phyloP scores from a whole-genome alignment of 108 stramenopile genomes.

The Schizochytrium sp. region DNA sequence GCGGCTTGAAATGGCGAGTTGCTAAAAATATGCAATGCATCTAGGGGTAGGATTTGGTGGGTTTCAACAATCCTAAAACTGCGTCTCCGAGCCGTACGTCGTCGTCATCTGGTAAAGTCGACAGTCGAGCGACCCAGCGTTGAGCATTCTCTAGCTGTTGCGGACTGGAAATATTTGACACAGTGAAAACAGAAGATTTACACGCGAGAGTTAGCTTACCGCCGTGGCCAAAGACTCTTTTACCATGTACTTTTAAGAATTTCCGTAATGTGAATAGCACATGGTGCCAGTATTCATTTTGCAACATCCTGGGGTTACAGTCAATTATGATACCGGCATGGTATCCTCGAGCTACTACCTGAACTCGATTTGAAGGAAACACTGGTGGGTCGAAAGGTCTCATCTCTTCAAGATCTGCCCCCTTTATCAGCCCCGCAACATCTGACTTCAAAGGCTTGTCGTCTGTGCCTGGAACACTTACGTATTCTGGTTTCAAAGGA shows the following conservation, averaged over 20 bases:
- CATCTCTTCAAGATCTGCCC: background rate
- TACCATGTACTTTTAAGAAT: background rate
- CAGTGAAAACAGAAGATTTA: background rate
- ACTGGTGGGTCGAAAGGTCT: background rate
- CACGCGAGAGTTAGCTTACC: background rate
- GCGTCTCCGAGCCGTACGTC: background rate
- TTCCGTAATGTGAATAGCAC: background rate
- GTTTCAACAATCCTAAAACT: background rate
- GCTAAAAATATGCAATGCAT: no score
- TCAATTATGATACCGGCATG: background rate
- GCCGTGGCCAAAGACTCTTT: background rate
- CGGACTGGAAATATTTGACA: background rate
- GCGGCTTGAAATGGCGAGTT: no score
- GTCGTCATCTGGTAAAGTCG: background rate
- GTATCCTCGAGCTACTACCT: background rate
- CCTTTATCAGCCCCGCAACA: background rate
- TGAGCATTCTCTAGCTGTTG: background rate
- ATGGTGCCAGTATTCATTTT: background rate
- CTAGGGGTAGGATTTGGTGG: no score
- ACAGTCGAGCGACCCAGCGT: constrained; percentile 1
- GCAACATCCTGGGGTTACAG: background rate
- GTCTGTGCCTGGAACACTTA: background rate
- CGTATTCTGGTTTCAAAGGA: background rate
- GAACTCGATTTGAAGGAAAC: background rate
- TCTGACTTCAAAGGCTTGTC: background rate